phyloP scores from a whole-genome alignment of 1,284 basidiomycete genomes.

The Melampsora larici-populina region DNA sequence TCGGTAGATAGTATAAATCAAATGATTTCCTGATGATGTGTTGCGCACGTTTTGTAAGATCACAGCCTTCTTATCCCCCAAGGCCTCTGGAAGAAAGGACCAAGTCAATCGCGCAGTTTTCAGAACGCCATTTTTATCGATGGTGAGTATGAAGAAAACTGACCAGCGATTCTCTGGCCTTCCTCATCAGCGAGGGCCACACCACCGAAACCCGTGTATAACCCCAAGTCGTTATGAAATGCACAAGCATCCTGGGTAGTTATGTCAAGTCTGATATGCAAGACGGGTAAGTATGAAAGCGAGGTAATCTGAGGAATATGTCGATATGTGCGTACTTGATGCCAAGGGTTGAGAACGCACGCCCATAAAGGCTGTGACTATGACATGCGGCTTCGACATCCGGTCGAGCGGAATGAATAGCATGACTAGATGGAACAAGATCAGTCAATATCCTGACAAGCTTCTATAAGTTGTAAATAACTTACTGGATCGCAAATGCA shows the following conservation, averaged over 20 bases:
- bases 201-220: slow-evolving; percentile 58
- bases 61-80: slow-evolving; percentile 54
- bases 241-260: slow-evolving; percentile 54
- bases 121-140: slow-evolving; percentile 14
- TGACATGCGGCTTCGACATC: slow-evolving; percentile 66
- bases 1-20: background rate
- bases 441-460: slow-evolving; percentile 54
- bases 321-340: slow-evolving; percentile 58
- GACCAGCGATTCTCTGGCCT: slow-evolving; percentile 58
- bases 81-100: slow-evolving; percentile 49
- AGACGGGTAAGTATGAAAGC: slow-evolving; percentile 45
- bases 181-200: slow-evolving; percentile 64
- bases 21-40: too few relatives aligned
- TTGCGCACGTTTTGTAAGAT: slow-evolving; percentile 52
- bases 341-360: slow-evolving; percentile 64
- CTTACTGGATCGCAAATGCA: slow-evolving; percentile 45
- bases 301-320: slow-evolving; percentile 41
- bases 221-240: slow-evolving; percentile 50
- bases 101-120: background rate
- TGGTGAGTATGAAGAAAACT: background rate
- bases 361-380: slow-evolving; percentile 63
- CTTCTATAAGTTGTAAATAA: slow-evolving; percentile 54
- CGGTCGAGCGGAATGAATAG: slow-evolving; percentile 63
- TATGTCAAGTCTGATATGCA: slow-evolving; percentile 51
- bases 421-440: slow-evolving; percentile 51